Base-by-base conservation (phyloP, 257 asterid genomes). In the Eustoma russellianum region DNA sequence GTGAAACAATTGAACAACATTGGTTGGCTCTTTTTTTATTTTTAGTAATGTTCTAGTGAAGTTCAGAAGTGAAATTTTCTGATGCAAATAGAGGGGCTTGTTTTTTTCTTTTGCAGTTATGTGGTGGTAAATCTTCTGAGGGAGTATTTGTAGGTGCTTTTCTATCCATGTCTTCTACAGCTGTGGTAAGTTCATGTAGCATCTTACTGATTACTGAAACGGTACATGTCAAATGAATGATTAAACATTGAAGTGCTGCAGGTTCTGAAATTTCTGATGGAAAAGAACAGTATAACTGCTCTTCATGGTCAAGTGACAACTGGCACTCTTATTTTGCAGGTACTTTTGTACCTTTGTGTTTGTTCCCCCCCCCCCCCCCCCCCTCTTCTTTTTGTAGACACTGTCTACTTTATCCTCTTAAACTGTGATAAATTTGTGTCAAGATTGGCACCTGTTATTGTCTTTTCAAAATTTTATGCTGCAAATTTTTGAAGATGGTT, bases 271-370 rank as follows among this genome's bases (percentile, higher is more conserved):
- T 88, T 85, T 77, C 68, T 92, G 85, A 85, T 74, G 86, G 99
- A 92, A 73, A 88, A 79, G 66, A 92, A 76, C 61, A 77, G 94
- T 63, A 79, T 83, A 5, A 92, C 71, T 63, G 78, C 97, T 24
- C 94, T 92, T 68, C 95, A 92, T 58, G 97, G 99, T 56, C 99
- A 92, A 82, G 97, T 92, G 66, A 92, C 86, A 59, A 88, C 88
- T 41, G 99, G 99, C 67, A 92, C 86, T 48, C 91, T 92, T 64
- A 92, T 92, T 67, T 72, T 92, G 67, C 98, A 91, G 98, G 98
- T 85, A 79, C 30, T 24, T 24, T 4, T 24, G 30, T 24, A 24
- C 30, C 30, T 24, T 24, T 24, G 3, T 51, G 40, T 19, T 61
- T 45, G 47, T 49, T 33, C 0, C 2, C 7, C 13, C 12, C 12